Conservation (phyloP, 306 rosid genomes). For the Potentilla sterilis region DNA sequence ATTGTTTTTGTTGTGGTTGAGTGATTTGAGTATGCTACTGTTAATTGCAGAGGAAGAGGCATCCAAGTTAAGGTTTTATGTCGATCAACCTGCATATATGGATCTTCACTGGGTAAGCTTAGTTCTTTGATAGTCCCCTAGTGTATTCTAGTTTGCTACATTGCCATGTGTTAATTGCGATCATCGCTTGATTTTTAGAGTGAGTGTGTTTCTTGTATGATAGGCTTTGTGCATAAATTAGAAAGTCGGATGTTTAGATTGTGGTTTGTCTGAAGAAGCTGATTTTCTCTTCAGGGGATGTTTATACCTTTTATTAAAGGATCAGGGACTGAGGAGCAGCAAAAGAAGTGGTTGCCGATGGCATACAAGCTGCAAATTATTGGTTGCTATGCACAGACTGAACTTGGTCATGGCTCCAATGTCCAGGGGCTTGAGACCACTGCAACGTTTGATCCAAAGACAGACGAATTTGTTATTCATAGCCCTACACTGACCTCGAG, state of each 20-base stretch:
- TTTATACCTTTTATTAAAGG: slow-evolving; percentile 86
- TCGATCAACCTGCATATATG: slow-evolving; percentile 79
- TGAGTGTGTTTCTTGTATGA: slow-evolving; percentile 6
- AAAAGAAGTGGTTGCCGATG: slow-evolving; percentile 77
- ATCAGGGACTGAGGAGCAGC: slow-evolving; percentile 93
- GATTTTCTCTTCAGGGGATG: slow-evolving; percentile 65
- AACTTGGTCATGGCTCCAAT: slow-evolving; percentile 98
- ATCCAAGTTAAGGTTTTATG: slow-evolving; percentile 53
- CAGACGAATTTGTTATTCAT: slow-evolving; percentile 76
- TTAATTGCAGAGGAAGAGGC: slow-evolving; percentile 75
- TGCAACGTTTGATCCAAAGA: slow-evolving; percentile 84
- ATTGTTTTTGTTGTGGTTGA: background rate
- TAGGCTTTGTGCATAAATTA: slow-evolving; percentile 10
- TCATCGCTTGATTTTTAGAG: background rate
- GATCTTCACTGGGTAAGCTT: slow-evolving; percentile 96
- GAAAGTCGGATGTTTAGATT: slow-evolving; percentile 4
- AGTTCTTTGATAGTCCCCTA: slow-evolving; percentile 17
- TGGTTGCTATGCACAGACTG: slow-evolving; percentile 99
- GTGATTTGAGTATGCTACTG: slow-evolving; percentile 18
- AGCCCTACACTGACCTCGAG: slow-evolving; percentile 95
- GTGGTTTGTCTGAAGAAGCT: slow-evolving; percentile 18
- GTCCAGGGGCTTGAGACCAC: slow-evolving; percentile 99
- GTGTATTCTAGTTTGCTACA: slow-evolving; percentile 10
- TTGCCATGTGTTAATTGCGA: background rate
- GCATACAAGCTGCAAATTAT: slow-evolving; percentile 91